Conservation (phyloP, 1,139 yeast species). For the Taiozyma onychis region DNA sequence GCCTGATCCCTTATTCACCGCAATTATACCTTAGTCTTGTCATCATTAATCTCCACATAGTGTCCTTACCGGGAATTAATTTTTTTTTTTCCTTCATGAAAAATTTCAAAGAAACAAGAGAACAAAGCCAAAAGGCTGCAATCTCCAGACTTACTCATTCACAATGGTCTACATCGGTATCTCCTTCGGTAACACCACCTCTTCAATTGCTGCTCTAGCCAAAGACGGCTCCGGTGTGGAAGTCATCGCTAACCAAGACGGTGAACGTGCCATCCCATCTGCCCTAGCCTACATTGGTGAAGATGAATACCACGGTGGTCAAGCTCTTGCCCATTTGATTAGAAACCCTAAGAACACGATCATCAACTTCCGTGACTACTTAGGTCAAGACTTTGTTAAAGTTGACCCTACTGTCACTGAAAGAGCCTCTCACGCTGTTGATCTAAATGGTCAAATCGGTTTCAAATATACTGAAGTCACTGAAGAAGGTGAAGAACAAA, state of each 20-base stretch:
- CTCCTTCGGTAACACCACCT: slow-evolving; percentile 93
- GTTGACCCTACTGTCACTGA: slow-evolving; percentile 59
- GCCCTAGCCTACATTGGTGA: slow-evolving; percentile 86
- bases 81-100: background rate
- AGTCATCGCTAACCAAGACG: slow-evolving; percentile 98
- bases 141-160: background rate
- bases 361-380: slow-evolving; percentile 87
- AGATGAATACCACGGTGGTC: slow-evolving; percentile 97
- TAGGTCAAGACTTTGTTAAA: slow-evolving; percentile 69
- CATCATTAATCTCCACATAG: background rate
- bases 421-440: slow-evolving; percentile 70
- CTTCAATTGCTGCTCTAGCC: slow-evolving; percentile 88
- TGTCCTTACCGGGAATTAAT: background rate
- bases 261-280: slow-evolving; percentile 96
- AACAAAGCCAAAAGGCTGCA: background rate
- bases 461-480: slow-evolving; percentile 46
- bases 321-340: slow-evolving; percentile 86
- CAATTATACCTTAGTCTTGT: background rate
- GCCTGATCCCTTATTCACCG: background rate
- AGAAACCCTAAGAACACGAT: slow-evolving; percentile 88
- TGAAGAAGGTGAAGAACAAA: slow-evolving; percentile 37
- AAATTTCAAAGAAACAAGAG: background rate
- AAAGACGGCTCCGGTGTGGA: slow-evolving; percentile 82
- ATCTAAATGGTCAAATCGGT: slow-evolving; percentile 64
- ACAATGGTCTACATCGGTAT: slow-evolving; percentile 69